Evolutionary conservation across 805 yeast species (phyloP), one percentile per base, ranked within the genome.

Genomic region (Kurtzmaniella cleridarum): DNA sequence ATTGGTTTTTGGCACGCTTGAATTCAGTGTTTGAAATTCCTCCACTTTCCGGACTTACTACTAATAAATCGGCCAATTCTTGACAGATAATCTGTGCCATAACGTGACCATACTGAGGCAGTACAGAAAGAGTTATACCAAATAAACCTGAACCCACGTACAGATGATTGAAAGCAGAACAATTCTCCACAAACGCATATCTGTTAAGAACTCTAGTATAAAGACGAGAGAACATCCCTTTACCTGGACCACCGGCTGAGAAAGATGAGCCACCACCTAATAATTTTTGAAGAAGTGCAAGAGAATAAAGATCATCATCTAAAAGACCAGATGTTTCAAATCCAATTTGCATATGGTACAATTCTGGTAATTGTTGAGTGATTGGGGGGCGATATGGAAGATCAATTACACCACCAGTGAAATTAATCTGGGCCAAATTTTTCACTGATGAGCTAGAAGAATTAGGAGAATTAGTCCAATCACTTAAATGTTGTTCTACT

Each of bases 191-290:
- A 57, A 84, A 90, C 30, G 95, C 95, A 57, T 84, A 86, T 57
- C 84, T 93, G 62, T 91, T 91, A 56, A 93, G 71, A 2, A 93
- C 95, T 50, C 89, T 79, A 0, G 96, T 87, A 66, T 89, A 93
- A 17, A 95, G 76, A 42, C 98, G 75, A 3, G 96, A 87, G 59
- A 89, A 93, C 98, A 93, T 90, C 3, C 98, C 98, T 62, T 93
- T 93, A 39, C 98, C 98, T 13, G 98, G 98, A 0, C 98, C 98
- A 48, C 98, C 98, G 8, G 98, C 98, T 14, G 95, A 82, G 56
- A 93, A 93, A 1, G 98, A 89, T 4, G 96, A 95, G 41, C 98
- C 98, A 28, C 98, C 97, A 32, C 98, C 98, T 11, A 93, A 66
- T 16, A 91, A 69, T 43, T 90, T 87, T 58, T 93, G 98, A 41